Evolutionary conservation across 805 yeast species (phyloP).

Genomic region (Blastobotrys peoriensis): DNA sequence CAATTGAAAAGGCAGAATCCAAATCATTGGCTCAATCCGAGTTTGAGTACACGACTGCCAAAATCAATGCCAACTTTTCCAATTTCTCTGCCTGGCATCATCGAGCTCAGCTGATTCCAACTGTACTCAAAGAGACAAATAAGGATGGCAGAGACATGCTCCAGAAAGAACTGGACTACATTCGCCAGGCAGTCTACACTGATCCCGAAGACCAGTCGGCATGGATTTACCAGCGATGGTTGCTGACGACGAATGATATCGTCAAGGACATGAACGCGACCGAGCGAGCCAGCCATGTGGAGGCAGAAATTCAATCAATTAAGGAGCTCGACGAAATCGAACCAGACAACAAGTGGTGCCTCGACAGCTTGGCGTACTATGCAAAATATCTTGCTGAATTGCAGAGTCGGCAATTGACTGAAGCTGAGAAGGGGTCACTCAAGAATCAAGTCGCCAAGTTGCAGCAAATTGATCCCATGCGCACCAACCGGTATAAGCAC

Average conservation of each 20-base stretch:
- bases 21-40: slow-evolving; percentile 42
- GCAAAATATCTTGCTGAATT: slow-evolving; percentile 25
- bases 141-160: slow-evolving; percentile 31
- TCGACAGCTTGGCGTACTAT: slow-evolving; percentile 51
- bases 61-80: slow-evolving; percentile 77
- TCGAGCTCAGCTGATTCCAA: slow-evolving; percentile 61
- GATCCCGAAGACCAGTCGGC: slow-evolving; percentile 93
- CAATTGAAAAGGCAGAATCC: slow-evolving; percentile 23
- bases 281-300: slow-evolving; percentile 32
- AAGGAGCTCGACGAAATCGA: slow-evolving; percentile 68
- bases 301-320: slow-evolving; percentile 43
- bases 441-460: slow-evolving; percentile 29
- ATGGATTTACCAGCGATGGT: slow-evolving; percentile 87
- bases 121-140: slow-evolving; percentile 1
- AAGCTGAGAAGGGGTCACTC: slow-evolving; percentile 17
- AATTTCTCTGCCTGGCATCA: slow-evolving; percentile 97
- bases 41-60: slow-evolving; percentile 67
- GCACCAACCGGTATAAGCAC: slow-evolving; percentile 23
- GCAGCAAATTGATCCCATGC: slow-evolving; percentile 24
- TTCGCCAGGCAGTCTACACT: slow-evolving; percentile 80
- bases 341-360: slow-evolving; percentile 67
- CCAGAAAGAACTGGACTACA: slow-evolving; percentile 53
- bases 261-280: slow-evolving; percentile 26
- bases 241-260: slow-evolving; percentile 36
- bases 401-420: slow-evolving; percentile 12